Conservation (phyloP, 1,284 basidiomycete species). For the Exobasidium cylindrosporum region DNA sequence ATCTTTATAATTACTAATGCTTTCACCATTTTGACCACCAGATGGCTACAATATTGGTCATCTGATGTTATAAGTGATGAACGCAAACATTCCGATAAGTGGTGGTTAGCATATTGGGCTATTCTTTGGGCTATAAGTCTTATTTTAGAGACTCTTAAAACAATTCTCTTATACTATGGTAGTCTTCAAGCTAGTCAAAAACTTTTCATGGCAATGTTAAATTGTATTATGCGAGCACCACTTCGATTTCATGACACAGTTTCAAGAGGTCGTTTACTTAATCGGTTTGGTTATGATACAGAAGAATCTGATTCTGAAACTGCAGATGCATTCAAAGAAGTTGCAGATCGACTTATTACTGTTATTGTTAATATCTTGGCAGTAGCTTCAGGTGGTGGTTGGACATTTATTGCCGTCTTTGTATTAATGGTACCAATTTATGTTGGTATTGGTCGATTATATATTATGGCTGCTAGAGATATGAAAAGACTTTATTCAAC, state of each 20-base stretch:
- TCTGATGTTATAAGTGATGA: conserved; percentile 3
- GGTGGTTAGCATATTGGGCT: conserved; percentile 8
- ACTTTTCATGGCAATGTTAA: conserved; percentile 38
- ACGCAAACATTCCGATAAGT: conserved; percentile 2
- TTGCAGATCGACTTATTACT: conserved; percentile 40
- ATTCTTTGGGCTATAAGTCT: conserved; percentile 2
- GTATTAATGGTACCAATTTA: conserved; percentile 57
- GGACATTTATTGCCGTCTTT: conserved; percentile 57
- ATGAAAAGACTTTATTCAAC: conserved; percentile 54
- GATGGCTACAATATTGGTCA: conserved; percentile 25
- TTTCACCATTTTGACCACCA: conserved; percentile 23
- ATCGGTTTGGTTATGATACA: conserved; percentile 59
- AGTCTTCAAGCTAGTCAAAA: conserved; percentile 26
- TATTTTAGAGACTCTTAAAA: conserved; percentile 7
- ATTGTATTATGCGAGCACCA: conserved; percentile 35
- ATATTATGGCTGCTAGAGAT: conserved; percentile 60
- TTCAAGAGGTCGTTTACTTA: conserved; percentile 59
- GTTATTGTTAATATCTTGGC: conserved; percentile 31
- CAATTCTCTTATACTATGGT: conserved; percentile 3
- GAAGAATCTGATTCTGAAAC: conserved; percentile 59
- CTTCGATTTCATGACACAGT: conserved; percentile 41
- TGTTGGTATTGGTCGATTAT: conserved; percentile 57
- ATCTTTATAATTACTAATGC: conserved; percentile 14
- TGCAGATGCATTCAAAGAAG: conserved; percentile 16
- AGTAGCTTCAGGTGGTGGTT: conserved; percentile 41